phyloP scores from a whole-genome alignment of 805 yeast species.

The Tetrapisispora pingtungensis region DNA sequence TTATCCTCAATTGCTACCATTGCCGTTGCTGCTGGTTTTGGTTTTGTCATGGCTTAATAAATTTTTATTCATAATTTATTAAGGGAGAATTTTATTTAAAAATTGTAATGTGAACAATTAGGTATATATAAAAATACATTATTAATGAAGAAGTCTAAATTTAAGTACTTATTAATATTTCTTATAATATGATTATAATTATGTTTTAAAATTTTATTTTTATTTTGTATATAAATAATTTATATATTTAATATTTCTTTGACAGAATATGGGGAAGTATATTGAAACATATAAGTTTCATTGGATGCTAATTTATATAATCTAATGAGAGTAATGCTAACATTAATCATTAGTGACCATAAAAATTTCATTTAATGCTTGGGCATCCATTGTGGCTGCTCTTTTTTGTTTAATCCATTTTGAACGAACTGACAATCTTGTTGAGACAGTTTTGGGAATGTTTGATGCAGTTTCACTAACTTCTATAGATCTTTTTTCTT shows the following conservation, averaged over 20 bases:
- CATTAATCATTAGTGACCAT: conserved; percentile 51
- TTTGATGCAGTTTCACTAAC: conserved; percentile 15
- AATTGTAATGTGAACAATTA: conserved; percentile 1
- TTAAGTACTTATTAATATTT: background rate
- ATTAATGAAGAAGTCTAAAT: conserved; percentile 1
- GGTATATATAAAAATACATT: background rate
- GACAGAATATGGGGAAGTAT: background rate
- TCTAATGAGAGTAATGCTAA: background rate
- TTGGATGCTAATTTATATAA: background rate
- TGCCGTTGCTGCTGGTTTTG: conserved; percentile 31
- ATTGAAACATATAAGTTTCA: background rate
- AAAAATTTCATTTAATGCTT: conserved; percentile 84
- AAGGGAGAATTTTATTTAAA: background rate
- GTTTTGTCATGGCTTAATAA: conserved; percentile 28
- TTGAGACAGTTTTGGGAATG: conserved; percentile 30
- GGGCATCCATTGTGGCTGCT: conserved; percentile 82
- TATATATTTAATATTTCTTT: too few relatives aligned
- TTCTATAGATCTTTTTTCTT: conserved; percentile 20
- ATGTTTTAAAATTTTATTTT: background rate
- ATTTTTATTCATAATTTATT: background rate
- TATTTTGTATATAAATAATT: background rate
- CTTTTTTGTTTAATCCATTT: conserved; percentile 84
- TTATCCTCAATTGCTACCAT: conserved; percentile 27
- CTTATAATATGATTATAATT: background rate
- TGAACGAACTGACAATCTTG: conserved; percentile 68